Base-by-base conservation (phyloP, 768 basidiomycete species). In the Pleurotus djamor region DNA sequence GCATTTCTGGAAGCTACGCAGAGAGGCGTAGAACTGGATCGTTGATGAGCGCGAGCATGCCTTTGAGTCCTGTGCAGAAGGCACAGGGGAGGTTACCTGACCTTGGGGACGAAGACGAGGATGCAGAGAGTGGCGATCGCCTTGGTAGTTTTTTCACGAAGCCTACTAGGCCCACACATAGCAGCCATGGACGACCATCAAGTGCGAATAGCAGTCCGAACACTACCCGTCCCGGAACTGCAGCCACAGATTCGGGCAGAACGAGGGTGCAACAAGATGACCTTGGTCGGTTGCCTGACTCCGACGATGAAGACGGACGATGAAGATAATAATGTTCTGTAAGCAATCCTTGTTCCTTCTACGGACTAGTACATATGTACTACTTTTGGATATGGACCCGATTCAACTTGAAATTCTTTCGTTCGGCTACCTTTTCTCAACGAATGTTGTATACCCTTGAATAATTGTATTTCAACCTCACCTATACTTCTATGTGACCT, bases 31-130 rank as follows among this genome's bases (percentile, higher is more conserved):
- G 54, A 32, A 28, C 54, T 13, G 54, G 54, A 44, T 56, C 54
- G 12, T 10, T 56, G 10, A 56, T 21, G 41, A 56, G 54, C 35
- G 6, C 41, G 54, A 56, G 21, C 14, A 44, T 41, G 8, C 41
- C 54, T 12, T 33, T 56, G 37, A 56, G 54, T 44, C 54, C 54
- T 7, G 32, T 28, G 41, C 54, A 56, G 9, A 41, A 38, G 32
- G 41, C 37, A 17, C 41, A 43, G 17, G 54, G 54, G 28, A 44
- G 37, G 54, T 32, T 56, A 41, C 54, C 54, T 4, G 54, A 56
- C 33, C 41, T 56, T 44, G 54, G 41, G n/a, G 54, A 56, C 33
- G 54, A 56, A 16, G 54, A 56, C 28, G 54, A 56, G 14, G 54
- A 56, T n/a, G 21, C 21, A 3, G 21, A 28, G 21, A 28, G 21